Percentiles rank a stretch among this genome's conserved stretches.
Conservation (phyloP, 257 asterid species). For the Oldenlandia corymbosa region DNA sequence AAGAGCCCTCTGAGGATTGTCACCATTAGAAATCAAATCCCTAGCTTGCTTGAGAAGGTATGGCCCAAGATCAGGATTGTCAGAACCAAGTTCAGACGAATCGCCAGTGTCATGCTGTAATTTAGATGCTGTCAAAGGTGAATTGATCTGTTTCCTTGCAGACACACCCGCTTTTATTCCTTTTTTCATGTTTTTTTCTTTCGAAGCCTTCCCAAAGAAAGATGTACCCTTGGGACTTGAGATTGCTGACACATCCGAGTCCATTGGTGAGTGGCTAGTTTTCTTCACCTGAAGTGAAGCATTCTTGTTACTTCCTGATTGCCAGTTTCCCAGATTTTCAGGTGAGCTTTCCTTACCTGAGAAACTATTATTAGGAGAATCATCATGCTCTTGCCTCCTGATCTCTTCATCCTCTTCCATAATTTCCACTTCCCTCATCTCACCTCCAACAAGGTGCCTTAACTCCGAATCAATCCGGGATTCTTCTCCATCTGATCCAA, state of each 20-base stretch:
- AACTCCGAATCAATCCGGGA: conserved; percentile 84
- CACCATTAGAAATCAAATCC: conserved; percentile 82
- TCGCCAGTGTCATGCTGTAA: conserved; percentile 46
- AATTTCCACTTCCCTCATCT: conserved; percentile 73
- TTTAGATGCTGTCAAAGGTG: conserved; percentile 31
- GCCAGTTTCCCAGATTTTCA: conserved; percentile 34
- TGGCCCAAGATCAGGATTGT: conserved; percentile 82
- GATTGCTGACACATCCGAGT: conserved; percentile 38
- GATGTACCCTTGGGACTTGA: conserved; percentile 53
- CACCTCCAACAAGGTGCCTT: conserved; percentile 87
- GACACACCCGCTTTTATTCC: conserved; percentile 28
- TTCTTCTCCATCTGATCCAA: conserved; percentile 93
- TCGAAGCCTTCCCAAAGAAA: conserved; percentile 34
- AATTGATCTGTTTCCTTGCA: conserved; percentile 34
- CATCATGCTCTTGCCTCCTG: conserved; percentile 37
- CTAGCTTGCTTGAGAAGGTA: conserved; percentile 82
- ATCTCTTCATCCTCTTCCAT: conserved; percentile 75
- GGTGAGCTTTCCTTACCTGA: conserved; percentile 37
- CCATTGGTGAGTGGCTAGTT: conserved; percentile 33
- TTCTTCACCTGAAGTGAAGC: conserved; percentile 41
- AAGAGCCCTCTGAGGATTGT: conserved; percentile 72
- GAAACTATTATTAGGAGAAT: conserved; percentile 31
- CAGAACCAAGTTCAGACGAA: conserved; percentile 45
- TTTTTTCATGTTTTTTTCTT: conserved; percentile 34
- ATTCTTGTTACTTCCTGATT: conserved; percentile 28